These are phyloP conservation scores for Fusarium abutilonis DNA, from an alignment of 2,329 filamentous ascomycete genomes.

Conservation along the genomic window DNA sequence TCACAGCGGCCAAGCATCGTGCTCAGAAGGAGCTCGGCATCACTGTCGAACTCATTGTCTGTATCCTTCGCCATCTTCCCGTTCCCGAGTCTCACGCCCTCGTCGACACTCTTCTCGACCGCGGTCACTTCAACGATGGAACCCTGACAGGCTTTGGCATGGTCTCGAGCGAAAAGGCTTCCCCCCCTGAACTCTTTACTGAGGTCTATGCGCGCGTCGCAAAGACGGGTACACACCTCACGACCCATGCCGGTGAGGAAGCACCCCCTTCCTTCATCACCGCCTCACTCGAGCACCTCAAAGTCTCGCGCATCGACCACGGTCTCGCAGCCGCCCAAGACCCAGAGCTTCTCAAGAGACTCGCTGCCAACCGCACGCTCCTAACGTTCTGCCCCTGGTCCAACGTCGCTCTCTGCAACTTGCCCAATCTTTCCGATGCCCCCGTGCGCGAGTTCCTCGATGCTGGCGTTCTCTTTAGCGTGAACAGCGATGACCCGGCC, in stretches of 20 bases:
- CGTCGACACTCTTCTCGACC: constrained; percentile 45
- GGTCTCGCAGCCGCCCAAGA: constrained; percentile 74
- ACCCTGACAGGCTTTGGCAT: constrained; percentile 72
- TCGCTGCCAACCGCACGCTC: constrained; percentile 67
- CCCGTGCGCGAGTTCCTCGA: constrained; percentile 72
- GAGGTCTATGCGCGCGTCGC: constrained; percentile 64
- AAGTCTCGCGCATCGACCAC: constrained; percentile 76
- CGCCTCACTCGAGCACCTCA: constrained; percentile 69
- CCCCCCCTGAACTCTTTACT: constrained; percentile 68
- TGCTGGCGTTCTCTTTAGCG: constrained; percentile 71
- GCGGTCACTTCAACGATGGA: constrained; percentile 60
- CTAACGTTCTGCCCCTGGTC: constrained; percentile 78
- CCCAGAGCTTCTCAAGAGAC: constrained; percentile 63
- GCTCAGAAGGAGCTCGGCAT: constrained; percentile 71
- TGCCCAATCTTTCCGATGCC: constrained; percentile 47
- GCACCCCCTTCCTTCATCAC: constrained; percentile 73
- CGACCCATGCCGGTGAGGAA: constrained; percentile 81
- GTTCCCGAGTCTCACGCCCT: constrained; percentile 62
- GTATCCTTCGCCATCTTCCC: constrained; percentile 76
- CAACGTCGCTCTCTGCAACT: constrained; percentile 63
- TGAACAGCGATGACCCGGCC: constrained; percentile 79
- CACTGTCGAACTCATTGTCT: constrained; percentile 73
- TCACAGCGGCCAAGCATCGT: constrained; percentile 66
- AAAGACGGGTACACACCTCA: constrained; percentile 66
- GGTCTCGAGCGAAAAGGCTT: constrained; percentile 70